phyloP scores from a whole-genome alignment of 169 alveolate genomes.

The Plasmodium reichenowi region DNA sequence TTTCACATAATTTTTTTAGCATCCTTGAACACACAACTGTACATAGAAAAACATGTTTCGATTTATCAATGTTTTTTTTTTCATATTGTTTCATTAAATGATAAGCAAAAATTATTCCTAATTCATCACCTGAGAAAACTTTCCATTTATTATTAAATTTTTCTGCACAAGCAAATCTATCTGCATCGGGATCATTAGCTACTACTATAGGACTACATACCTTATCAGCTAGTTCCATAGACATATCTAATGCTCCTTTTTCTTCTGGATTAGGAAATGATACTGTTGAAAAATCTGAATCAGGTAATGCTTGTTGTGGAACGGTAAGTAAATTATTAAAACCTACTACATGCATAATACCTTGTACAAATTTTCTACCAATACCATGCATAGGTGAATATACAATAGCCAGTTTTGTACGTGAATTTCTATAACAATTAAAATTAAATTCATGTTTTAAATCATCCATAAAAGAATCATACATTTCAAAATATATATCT shows the following conservation, averaged over 20 bases:
- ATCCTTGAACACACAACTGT: constrained; percentile 79
- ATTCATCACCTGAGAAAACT: constrained; percentile 82
- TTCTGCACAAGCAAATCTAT: constrained; percentile 89
- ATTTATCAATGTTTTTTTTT: constrained; percentile 58
- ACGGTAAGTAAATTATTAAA: constrained; percentile 78
- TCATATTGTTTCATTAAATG: constrained; percentile 63
- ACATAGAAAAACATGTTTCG: constrained; percentile 77
- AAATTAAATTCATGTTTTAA: constrained; percentile 78
- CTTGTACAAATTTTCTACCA: constrained; percentile 81
- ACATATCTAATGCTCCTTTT: constrained; percentile 83
- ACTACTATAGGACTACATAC: constrained; percentile 81
- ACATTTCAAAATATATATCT: constrained; percentile 79
- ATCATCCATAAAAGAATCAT: constrained; percentile 78
- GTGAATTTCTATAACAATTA: constrained; percentile 72
- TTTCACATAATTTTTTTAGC: constrained; percentile 76
- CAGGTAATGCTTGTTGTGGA: constrained; percentile 84
- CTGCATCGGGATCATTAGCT: constrained; percentile 93
- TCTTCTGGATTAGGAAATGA: constrained; percentile 89
- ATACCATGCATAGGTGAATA: constrained; percentile 93
- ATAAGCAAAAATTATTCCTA: constrained; percentile 82
- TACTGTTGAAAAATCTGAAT: constrained; percentile 90
- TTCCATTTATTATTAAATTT: constrained; percentile 82
- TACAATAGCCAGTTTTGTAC: constrained; percentile 80
- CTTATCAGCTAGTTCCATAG: constrained; percentile 82
- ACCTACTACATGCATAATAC: constrained; percentile 82